Conservation (phyloP, 129 eudicot species). For the Heracleum sosnowskyi region DNA sequence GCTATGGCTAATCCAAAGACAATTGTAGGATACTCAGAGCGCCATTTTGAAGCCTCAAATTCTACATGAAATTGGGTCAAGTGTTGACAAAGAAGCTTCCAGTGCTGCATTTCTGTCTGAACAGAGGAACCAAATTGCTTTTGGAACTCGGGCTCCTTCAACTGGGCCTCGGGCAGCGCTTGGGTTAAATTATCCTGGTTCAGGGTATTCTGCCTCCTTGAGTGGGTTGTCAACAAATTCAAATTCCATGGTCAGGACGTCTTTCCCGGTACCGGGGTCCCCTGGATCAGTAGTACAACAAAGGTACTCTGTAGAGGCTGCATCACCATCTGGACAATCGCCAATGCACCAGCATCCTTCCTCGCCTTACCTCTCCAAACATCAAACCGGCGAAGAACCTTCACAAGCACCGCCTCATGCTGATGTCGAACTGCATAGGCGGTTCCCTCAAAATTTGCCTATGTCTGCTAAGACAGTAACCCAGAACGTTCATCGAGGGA, state of each 20-base stretch:
- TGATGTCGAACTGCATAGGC: slow-evolving; percentile 28
- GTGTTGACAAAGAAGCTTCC: slow-evolving; percentile 50
- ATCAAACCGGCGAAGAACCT: slow-evolving; percentile 30
- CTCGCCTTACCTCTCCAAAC: slow-evolving; percentile 25
- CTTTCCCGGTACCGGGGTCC: slow-evolving; percentile 33
- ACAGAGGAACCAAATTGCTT: slow-evolving; percentile 24
- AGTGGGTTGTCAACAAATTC: slow-evolving; percentile 30
- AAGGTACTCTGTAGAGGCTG: slow-evolving; percentile 28
- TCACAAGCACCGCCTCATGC: slow-evolving; percentile 18
- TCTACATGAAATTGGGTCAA: slow-evolving; percentile 26
- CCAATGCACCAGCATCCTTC: slow-evolving; percentile 36
- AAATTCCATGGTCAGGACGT: slow-evolving; percentile 23
- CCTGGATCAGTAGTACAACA: slow-evolving; percentile 28
- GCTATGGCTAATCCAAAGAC: not conserved
- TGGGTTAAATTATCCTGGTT: slow-evolving; percentile 15
- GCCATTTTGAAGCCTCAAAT: slow-evolving; percentile 28
- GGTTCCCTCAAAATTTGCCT: slow-evolving; percentile 29
- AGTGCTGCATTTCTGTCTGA: slow-evolving; percentile 40
- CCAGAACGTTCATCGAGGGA: slow-evolving; percentile 22
- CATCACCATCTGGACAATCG: slow-evolving; percentile 30
- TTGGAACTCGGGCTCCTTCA: slow-evolving; percentile 30
- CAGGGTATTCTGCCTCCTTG: slow-evolving; percentile 24
- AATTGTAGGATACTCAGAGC: slow-evolving; percentile 42
- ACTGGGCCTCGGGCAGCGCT: slow-evolving; percentile 21
- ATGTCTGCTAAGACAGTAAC: slow-evolving; percentile 2